Evolutionary conservation across 2,329 filamentous ascomycete genomes (phyloP).

Genomic region (Talaromyces piceae): DNA sequence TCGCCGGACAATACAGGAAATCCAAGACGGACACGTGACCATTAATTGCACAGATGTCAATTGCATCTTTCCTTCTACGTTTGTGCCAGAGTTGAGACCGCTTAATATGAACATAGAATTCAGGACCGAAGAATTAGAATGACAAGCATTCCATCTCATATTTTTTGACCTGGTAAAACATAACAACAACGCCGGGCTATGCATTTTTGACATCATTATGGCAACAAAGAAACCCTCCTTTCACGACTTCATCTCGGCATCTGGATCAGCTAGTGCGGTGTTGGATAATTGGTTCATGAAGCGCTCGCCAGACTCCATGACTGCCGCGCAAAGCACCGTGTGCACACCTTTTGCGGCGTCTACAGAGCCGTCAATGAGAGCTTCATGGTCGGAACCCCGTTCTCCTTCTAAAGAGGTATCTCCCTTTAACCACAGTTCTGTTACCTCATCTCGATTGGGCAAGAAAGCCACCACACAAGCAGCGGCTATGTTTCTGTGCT

Average conservation of each 20-base stretch:
- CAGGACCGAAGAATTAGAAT: background rate
- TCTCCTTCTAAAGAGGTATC: constrained; percentile 39
- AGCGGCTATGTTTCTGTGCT: constrained; percentile 69
- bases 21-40: too few relatives aligned
- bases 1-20: too few relatives aligned
- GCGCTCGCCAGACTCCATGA: constrained; percentile 50
- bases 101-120: background rate
- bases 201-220: constrained; percentile 10
- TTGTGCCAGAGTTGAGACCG: background rate
- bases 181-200: constrained; percentile 33
- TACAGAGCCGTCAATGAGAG: constrained; percentile 56
- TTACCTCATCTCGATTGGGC: constrained; percentile 79
- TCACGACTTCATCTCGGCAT: constrained; percentile 23
- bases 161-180: constrained; percentile 19
- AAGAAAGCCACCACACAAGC: constrained; percentile 89
- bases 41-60: too few relatives aligned
- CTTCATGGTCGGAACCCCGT: constrained; percentile 38
- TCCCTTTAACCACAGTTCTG: constrained; percentile 90
- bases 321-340: constrained; percentile 53
- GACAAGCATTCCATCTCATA: background rate
- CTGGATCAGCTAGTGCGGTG: constrained; percentile 10
- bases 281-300: constrained; percentile 19
- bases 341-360: constrained; percentile 54
- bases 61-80: too few relatives aligned
- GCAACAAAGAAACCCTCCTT: background rate